Base-by-base conservation (phyloP, 169 alveolate species). In the Plasmodium chabaudi region DNA sequence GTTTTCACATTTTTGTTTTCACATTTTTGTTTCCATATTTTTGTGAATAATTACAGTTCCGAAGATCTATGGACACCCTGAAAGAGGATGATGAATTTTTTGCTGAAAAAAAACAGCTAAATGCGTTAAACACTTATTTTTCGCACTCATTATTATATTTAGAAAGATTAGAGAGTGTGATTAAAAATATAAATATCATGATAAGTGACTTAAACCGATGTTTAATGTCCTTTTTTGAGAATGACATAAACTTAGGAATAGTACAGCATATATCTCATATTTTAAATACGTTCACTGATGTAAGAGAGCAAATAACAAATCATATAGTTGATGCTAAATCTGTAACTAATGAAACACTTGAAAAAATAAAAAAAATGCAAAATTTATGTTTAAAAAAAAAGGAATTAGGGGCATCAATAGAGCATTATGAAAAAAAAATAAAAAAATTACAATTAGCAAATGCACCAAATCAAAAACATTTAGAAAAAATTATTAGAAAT, bases 371-470 rank as follows among this genome's bases (percentile, higher is more conserved):
- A 55, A 47, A 34, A 17, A n/a, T 86, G 39, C 86, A 86, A 51
- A 86, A 57, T 10, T 69, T 86, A 23, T 86, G 82, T 63, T 21
- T 72, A 64, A 63, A 72, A 72, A 86, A 86, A 63, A 86, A 70
- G 27, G 59, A 86, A 60, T 23, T 86, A 70, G 60, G 87, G 23
- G 55, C 56, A 44, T 69, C 77, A 1, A 86, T 86, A 57, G 91
- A 86, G 25, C 91, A 86, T 53, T 86, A 86, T 86, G 91, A 86
- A 86, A 86, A 86, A 56, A 86, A 86, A 59, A 86, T 86, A 42
- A 68, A 56, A 47, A 86, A 86, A 39, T 57, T 86, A 59, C 91
- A 86, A 42, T 12, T 44, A 7, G 87, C 60, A 23, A 56, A 67
- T 19, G 4, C 86, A 0, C 51, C 91, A 15, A 69, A 57, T 34